phyloP scores from a whole-genome alignment of 768 basidiomycete genomes.

The Ramaria rubella region DNA sequence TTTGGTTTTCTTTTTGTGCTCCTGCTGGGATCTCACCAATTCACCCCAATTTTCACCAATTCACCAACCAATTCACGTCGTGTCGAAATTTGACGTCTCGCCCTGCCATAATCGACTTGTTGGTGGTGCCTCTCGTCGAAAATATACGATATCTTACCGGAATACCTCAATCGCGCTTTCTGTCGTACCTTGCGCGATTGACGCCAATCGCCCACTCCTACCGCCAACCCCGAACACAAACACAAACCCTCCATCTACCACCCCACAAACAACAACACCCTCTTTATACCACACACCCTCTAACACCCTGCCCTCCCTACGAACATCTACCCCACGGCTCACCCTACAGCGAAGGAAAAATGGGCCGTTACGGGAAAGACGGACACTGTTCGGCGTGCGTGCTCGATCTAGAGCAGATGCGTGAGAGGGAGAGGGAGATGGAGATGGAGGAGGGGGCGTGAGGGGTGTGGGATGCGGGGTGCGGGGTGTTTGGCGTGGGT shows the following conservation, averaged over 20 bases:
- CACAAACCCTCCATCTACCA: background rate
- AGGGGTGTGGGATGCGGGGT: background rate
- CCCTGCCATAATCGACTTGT: no score
- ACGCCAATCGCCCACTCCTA: no score
- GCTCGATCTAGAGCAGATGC: background rate
- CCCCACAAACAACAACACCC: no score
- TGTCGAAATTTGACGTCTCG: no score
- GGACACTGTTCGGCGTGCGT: background rate
- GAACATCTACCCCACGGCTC: no score
- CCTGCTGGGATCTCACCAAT: no score
- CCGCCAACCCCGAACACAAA: background rate
- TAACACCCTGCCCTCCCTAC: background rate
- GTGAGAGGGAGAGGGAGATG: background rate
- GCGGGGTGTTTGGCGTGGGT: background rate
- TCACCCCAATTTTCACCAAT: no score
- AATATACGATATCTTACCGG: no score
- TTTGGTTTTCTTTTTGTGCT: background rate
- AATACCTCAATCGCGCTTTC: no score
- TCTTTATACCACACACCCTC: background rate
- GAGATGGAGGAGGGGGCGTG: background rate
- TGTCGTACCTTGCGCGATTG: no score
- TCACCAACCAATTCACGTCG: no score
- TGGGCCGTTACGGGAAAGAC: slow-evolving; percentile 8
- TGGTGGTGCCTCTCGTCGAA: no score
- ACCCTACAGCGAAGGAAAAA: slow-evolving; percentile 2